Base-by-base conservation (phyloP, 176 grass and related monocot species). In the Aegilops tauschii region DNA sequence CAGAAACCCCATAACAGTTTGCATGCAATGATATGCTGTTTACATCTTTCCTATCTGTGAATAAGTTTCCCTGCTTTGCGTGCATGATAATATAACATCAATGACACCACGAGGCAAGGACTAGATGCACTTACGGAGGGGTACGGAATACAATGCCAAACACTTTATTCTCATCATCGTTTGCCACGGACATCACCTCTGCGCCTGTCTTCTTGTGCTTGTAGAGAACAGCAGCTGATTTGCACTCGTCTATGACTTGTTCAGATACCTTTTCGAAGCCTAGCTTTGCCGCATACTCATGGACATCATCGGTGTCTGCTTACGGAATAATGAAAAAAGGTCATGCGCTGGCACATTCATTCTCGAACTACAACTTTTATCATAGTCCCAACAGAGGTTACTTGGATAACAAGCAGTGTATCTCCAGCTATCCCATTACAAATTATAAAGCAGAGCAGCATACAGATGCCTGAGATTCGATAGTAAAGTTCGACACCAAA, bases 61-160 rank as follows among this genome's bases (percentile, higher is more conserved):
- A 69, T 80, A 65, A 3, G 16, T 18, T 5, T 49, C 4, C 11
- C 23, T 58, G 36, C 6, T 21, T 64, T 8, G 77, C 34, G 47
- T 58, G 50, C 73, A 65, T 11, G 16, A 59, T 64, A 87, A 27
- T 59, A 17, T 45, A 80, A n/a, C 61, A 77, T 50, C 16, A 67
- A 20, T 2, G 54, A 70, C 39, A 29, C 3, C 78, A 70, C 61
- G 31, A 84, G 52, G 31, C 42, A 74, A 79, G 73, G 69, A 80
- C 40, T 44, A 86, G 35, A 78, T 69, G 23, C 44, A 91, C 93
- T 93, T 90, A 99, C 97, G 97, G 97, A 77, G 97, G 97, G 79
- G 97, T 99, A 65, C 97, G 94, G 68, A 96, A 99, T 52, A 99
- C 97, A 83, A 99, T 93, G 69, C 94, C 97, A 14, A 99, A 99